phyloP scores from a whole-genome alignment of 208 protist species.

The Leishmania tropica region DNA sequence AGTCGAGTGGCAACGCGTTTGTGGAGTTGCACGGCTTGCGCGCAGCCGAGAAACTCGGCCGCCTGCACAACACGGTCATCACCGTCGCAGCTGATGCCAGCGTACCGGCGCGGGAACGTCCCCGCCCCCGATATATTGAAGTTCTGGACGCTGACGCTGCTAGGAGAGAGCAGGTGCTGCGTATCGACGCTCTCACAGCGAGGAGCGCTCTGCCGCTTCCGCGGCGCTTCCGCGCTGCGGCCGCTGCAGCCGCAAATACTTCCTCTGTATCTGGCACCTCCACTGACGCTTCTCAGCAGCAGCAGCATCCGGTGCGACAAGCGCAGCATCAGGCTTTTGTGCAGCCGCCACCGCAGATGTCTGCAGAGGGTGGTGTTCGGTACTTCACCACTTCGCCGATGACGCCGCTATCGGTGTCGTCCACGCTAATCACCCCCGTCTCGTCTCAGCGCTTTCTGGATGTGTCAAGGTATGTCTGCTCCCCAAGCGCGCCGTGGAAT shows the following conservation, averaged over 20 bases:
- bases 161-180: neutral
- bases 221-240: neutral
- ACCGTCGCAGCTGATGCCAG: neutral
- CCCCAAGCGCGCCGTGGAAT: neutral
- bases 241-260: neutral
- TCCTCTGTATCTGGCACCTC: neutral
- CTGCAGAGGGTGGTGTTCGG: neutral
- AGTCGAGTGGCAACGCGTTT: constrained; percentile 71
- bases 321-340: too few relatives aligned
- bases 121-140: constrained; percentile 21
- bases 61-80: constrained; percentile 11
- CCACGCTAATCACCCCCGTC: neutral
- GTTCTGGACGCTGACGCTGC: constrained; percentile 1
- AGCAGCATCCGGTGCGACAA: neutral
- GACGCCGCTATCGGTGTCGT: neutral
- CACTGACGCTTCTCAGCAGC: neutral
- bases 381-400: neutral
- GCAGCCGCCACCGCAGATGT: neutral
- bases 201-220: neutral
- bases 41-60: neutral
- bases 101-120: neutral
- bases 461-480: neutral
- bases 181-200: neutral
- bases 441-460: neutral
- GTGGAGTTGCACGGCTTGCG: constrained; percentile 44